phyloP scores from a whole-genome alignment of 805 yeast species.

The Candida manassasensis region DNA sequence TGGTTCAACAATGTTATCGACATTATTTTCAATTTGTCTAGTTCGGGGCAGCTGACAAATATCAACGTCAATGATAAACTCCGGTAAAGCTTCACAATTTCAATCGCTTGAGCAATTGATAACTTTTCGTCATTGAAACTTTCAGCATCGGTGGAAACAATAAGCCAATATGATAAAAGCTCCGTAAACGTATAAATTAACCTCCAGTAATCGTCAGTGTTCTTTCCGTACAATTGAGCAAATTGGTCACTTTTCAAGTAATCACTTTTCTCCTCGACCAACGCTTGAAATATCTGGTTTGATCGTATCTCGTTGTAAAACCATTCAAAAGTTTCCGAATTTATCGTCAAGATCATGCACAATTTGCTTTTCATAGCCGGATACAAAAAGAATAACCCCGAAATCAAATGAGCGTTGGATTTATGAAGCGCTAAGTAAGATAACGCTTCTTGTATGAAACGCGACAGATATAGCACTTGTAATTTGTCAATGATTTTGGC shows the following conservation, averaged over 20 bases:
- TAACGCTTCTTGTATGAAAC: conserved; percentile 18
- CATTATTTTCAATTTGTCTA: conserved; percentile 20
- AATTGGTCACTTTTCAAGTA: conserved; percentile 11
- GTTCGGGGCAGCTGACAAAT: conserved; percentile 25
- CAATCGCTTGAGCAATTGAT: conserved; percentile 29
- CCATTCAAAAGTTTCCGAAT: conserved; percentile 35
- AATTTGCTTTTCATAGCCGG: conserved; percentile 35
- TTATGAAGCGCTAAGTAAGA: conserved; percentile 10
- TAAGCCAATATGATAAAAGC: conserved; percentile 60
- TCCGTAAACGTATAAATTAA: conserved; percentile 51
- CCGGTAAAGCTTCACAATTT: conserved; percentile 46
- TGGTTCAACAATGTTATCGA: conserved; percentile 58
- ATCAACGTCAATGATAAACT: conserved; percentile 46
- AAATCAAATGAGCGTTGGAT: conserved; percentile 15
- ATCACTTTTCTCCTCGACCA: conserved; percentile 10
- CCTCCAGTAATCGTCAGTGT: conserved; percentile 25
- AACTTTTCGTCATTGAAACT: conserved; percentile 43
- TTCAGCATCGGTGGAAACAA: conserved; percentile 63
- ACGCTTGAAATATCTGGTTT: conserved; percentile 13
- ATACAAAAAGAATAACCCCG: conserved; percentile 31
- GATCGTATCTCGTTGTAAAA: conserved; percentile 22
- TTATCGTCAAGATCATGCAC: conserved; percentile 37
- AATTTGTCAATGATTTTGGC: conserved; percentile 7
- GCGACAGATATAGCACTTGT: conserved; percentile 16
- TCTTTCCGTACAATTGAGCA: conserved; percentile 6